phyloP scores from a whole-genome alignment of 805 yeast genomes.

The Clavispora vitiphila region DNA sequence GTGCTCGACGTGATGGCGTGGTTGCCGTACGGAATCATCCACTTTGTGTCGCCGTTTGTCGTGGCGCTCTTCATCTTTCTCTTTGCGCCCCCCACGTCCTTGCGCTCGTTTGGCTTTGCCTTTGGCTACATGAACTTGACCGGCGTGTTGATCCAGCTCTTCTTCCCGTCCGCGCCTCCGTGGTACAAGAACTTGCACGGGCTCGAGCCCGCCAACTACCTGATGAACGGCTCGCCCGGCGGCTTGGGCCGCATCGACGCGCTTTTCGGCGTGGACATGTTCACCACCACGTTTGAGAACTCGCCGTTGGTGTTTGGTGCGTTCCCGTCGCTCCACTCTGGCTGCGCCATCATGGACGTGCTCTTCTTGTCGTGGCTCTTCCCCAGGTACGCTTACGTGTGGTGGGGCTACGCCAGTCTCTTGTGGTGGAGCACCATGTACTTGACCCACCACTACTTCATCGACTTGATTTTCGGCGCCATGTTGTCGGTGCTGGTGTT shows the following conservation, averaged over 20 bases:
- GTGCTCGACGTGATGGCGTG: slow-evolving; percentile 82
- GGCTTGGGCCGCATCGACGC: slow-evolving; percentile 86
- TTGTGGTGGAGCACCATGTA: slow-evolving; percentile 99
- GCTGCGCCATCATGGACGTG: slow-evolving; percentile 91
- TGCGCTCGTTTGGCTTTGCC: slow-evolving; percentile 83
- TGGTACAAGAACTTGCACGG: slow-evolving; percentile 91
- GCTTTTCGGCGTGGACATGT: slow-evolving; percentile 73
- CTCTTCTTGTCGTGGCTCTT: slow-evolving; percentile 78
- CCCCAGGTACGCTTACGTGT: slow-evolving; percentile 61
- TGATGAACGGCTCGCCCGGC: slow-evolving; percentile 93
- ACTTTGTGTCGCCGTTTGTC: slow-evolving; percentile 86
- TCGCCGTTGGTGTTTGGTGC: slow-evolving; percentile 96
- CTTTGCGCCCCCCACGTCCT: slow-evolving; percentile 86
- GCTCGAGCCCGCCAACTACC: slow-evolving; percentile 81
- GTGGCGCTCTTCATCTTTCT: slow-evolving; percentile 73
- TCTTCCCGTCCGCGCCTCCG: slow-evolving; percentile 95
- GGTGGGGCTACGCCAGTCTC: slow-evolving; percentile 81
- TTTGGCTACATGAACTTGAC: slow-evolving; percentile 90
- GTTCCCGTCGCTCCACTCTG: slow-evolving; percentile 80
- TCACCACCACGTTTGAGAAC: slow-evolving; percentile 74
- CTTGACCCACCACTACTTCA: slow-evolving; percentile 91
- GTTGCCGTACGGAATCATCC: slow-evolving; percentile 91
- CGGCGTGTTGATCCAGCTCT: slow-evolving; percentile 78
- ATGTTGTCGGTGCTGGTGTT: slow-evolving; percentile 70
- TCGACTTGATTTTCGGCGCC: slow-evolving; percentile 93